Conservation (phyloP, 768 basidiomycete species). For the Sarcodon sp. region DNA sequence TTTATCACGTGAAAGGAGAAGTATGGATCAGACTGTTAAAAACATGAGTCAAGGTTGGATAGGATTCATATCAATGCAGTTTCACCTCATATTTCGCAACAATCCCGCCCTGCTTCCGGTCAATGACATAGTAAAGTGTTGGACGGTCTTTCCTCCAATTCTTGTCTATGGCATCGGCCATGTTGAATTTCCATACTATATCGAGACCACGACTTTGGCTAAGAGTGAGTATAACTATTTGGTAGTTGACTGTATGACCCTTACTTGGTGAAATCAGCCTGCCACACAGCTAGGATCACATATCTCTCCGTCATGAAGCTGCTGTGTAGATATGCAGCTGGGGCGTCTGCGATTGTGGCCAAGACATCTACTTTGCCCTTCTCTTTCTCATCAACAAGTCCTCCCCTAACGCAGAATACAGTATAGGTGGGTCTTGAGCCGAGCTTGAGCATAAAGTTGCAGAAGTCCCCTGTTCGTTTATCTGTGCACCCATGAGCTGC, state of each 20-base stretch:
- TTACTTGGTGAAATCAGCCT: conserved; percentile 9
- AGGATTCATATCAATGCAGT: neutral
- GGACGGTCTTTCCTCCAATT: conserved; percentile 15
- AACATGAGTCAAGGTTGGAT: neutral
- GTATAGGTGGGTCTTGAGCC: conserved; percentile 16
- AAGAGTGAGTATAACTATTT: neutral
- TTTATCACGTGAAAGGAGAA: conserved; percentile 27
- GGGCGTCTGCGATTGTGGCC: conserved; percentile 23
- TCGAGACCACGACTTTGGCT: conserved; percentile 5
- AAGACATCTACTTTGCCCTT: conserved; percentile 16
- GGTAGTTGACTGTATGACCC: conserved; percentile 1
- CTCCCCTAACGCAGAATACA: conserved; percentile 18
- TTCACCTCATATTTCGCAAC: conserved; percentile 21
- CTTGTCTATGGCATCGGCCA: conserved; percentile 17
- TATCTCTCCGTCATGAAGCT: conserved; percentile 23
- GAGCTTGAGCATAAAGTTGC: conserved; percentile 20
- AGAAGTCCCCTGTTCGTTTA: conserved; percentile 19
- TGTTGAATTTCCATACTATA: conserved; percentile 18
- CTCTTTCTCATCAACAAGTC: conserved; percentile 14
- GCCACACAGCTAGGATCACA: conserved; percentile 22
- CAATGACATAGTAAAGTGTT: conserved; percentile 23
- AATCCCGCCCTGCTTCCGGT: conserved; percentile 21
- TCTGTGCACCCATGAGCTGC: conserved; percentile 26
- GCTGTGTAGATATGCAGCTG: conserved; percentile 23
- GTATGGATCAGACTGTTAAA: conserved; percentile 16